Evolutionary conservation across 2,329 filamentous ascomycete species (phyloP), one percentile per base, ranked within the genome.

Genomic region (Huntiella omanensis): DNA sequence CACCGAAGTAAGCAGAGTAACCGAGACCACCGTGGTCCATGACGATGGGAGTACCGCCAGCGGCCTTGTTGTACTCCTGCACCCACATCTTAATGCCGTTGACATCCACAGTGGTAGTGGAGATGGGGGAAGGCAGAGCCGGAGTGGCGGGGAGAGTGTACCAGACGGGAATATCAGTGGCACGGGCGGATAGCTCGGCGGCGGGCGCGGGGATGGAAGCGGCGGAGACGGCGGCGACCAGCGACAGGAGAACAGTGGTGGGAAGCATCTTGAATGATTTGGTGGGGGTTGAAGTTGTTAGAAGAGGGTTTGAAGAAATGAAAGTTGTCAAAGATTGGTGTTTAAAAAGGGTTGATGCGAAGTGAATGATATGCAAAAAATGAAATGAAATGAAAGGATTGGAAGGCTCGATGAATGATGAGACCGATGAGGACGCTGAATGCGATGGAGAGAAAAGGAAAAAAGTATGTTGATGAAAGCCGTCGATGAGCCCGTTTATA

Each of bases 11-110:
- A 8, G 60, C 60, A 8, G 60, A 64, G 54, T 63, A 63, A 17
- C 62, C 61, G 22, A 65, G 58, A 17, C 63, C 63, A 32, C 62
- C 62, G 51, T 63, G 59, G 38, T 62, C 54, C 47, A 66, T 53
- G 47, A 66, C 58, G 3, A 66, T 55, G 4, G 63, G 61, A 0
- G 55, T 52, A 11, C 55, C 54, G 33, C 56, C 56, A 3, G 56
- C 55, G 5, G 54, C 40, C 28, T 60, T 55, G 46, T 63, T 64
- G 56, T 64, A 65, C 52, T 62, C 58, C 49, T 63, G 62, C 53
- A 56, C 59, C 63, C 63, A 65, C 15, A 65, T 58, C 5, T 62
- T 52, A 7, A 59, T 62, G 36, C 60, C 58, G 48, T 64, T 62
- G 52, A 63, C 55, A 5, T 52, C 41, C 8, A 53, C 56, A 4